Evolutionary conservation across 2,329 filamentous ascomycete species (phyloP).

Genomic region (Penicillium sumatraense): DNA sequence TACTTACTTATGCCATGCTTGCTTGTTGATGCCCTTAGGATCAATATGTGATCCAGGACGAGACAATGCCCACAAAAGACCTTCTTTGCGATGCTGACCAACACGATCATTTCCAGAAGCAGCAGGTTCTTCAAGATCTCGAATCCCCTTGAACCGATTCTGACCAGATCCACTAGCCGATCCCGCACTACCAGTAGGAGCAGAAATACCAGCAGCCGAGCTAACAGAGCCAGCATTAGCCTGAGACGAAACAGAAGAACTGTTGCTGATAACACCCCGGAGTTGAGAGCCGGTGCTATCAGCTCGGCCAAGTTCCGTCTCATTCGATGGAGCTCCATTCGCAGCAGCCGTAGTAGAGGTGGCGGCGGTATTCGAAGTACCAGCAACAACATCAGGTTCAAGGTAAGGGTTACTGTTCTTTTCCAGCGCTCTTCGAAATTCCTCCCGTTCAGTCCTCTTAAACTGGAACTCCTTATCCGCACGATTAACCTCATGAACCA

Average conservation of each 20-base stretch:
- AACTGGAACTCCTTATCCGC: slow-evolving; percentile 97
- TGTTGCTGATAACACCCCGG: slow-evolving; percentile 54
- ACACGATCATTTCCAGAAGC: slow-evolving; percentile 58
- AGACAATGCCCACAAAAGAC: slow-evolving; percentile 91
- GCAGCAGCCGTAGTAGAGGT: slow-evolving; percentile 36
- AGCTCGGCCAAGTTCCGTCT: slow-evolving; percentile 72
- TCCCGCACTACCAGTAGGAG: slow-evolving; percentile 26
- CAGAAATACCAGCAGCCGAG: slow-evolving; percentile 27
- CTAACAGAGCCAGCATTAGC: slow-evolving; percentile 37
- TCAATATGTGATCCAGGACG: slow-evolving; percentile 93
- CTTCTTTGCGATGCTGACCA: slow-evolving; percentile 82
- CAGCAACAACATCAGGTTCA: slow-evolving; percentile 67
- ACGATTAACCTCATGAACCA: slow-evolving; percentile 85
- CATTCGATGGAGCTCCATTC: slow-evolving; percentile 63
- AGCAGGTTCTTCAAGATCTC: slow-evolving; percentile 87
- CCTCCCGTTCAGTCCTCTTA: slow-evolving; percentile 90
- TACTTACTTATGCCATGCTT: slow-evolving; percentile 96
- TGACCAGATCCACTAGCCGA: slow-evolving; percentile 38
- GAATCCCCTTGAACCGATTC: slow-evolving; percentile 83
- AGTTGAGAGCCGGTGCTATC: slow-evolving; percentile 76
- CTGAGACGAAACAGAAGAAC: slow-evolving; percentile 51
- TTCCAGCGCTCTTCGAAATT: slow-evolving; percentile 87
- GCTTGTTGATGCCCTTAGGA: slow-evolving; percentile 92
- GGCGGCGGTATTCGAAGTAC: slow-evolving; percentile 40
- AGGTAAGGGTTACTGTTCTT: slow-evolving; percentile 78